Conservation (phyloP, 140 eudicot species). For the Erigeron philadelphicus region DNA sequence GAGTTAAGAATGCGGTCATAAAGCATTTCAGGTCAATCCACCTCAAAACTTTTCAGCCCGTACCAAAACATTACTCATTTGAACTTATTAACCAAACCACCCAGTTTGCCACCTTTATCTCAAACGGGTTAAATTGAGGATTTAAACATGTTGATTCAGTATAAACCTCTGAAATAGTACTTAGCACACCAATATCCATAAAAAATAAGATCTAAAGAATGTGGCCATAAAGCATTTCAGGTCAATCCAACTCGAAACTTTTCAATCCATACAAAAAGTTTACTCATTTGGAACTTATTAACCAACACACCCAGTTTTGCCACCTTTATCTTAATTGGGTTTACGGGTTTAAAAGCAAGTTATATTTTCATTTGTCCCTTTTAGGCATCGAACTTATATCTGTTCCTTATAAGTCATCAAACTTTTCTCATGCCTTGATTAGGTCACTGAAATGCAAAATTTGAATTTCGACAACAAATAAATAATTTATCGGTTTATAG, state of each 20-base stretch:
- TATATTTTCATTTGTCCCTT: too few species aligned
- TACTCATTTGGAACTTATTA: background rate
- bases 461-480: too few species aligned
- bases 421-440: too few species aligned
- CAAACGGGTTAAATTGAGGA: background rate
- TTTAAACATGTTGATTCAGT: too few species aligned
- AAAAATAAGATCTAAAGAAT: too few species aligned
- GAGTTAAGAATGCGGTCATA: background rate
- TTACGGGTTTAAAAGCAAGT: too few species aligned
- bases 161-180: background rate
- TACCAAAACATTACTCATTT: background rate
- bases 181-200: background rate
- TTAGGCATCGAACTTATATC: too few species aligned
- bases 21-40: background rate
- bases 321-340: too few species aligned
- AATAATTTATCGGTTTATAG: too few species aligned
- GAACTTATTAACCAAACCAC: background rate
- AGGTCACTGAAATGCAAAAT: too few species aligned
- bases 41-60: background rate
- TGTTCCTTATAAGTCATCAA: too few species aligned
- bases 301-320: background rate
- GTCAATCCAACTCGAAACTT: background rate
- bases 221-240: background rate
- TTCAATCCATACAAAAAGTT: background rate
- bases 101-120: too few species aligned